Evolutionary conservation across 1,284 basidiomycete species (phyloP).

Genomic region (Cerioporus squamosus): DNA sequence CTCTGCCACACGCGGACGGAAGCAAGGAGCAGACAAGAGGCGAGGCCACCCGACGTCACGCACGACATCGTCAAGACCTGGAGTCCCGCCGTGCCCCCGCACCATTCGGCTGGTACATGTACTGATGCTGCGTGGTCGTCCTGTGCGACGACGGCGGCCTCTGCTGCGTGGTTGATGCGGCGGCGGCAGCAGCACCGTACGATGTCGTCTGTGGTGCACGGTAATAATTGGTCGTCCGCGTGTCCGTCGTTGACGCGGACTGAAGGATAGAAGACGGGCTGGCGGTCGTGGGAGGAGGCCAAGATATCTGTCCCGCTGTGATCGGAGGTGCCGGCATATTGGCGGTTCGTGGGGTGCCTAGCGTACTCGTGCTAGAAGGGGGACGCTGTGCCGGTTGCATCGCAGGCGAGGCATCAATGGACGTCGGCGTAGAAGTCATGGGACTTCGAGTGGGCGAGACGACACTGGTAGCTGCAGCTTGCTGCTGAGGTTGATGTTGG

Average conservation of each 20-base stretch:
- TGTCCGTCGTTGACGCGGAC: slow-evolving; percentile 34
- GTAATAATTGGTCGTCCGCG: slow-evolving; percentile 38
- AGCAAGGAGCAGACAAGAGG: background rate
- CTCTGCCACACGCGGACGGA: background rate
- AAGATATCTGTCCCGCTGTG: slow-evolving; percentile 39
- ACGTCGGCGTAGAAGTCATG: slow-evolving; percentile 30
- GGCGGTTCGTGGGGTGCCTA: slow-evolving; percentile 27
- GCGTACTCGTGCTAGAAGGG: slow-evolving; percentile 27
- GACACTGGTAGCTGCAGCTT: slow-evolving; percentile 12
- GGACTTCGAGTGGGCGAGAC: slow-evolving; percentile 36
- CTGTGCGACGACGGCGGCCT: slow-evolving; percentile 39
- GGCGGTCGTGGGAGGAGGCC: slow-evolving; percentile 42
- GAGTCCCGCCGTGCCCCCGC: slow-evolving; percentile 18
- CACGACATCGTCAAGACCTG: slow-evolving; percentile 7
- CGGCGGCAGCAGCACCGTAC: slow-evolving; percentile 26
- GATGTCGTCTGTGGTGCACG: slow-evolving; percentile 34
- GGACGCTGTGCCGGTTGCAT: slow-evolving; percentile 31
- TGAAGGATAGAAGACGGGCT: slow-evolving; percentile 33
- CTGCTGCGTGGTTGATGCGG: slow-evolving; percentile 25
- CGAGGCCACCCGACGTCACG: background rate
- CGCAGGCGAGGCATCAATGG: slow-evolving; percentile 32
- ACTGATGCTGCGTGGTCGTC: slow-evolving; percentile 42
- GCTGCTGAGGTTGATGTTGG: slow-evolving; percentile 20
- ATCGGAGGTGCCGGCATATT: slow-evolving; percentile 26
- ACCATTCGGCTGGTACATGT: slow-evolving; percentile 50